Evolutionary conservation across 805 yeast genomes (phyloP), one percentile per base, ranked within the genome.

Genomic region (Ogataea philodendri): DNA sequence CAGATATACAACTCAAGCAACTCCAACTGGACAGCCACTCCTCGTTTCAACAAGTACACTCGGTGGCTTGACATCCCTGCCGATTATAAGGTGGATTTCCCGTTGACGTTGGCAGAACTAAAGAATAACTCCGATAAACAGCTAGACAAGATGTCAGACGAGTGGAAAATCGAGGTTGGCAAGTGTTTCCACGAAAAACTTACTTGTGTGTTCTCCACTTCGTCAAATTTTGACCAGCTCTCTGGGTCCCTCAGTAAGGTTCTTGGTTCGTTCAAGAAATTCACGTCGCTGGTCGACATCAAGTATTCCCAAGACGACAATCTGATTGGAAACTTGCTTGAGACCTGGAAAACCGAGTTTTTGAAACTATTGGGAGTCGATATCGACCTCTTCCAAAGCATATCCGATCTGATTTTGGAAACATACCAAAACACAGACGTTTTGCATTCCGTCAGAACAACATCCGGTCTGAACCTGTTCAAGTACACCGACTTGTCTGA

Each of bases 241-340:
- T 45, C 53, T 1, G 26, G 27, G 7, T 22, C 45, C 8, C 27
- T 60, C 9, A 42, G 44, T 15, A 42, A 42, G 15, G 37, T 52
- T 3, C 42, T 60, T 15, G 34, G 33, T 6, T 49, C 61, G 2
- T 60, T 57, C 41, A 59, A 59, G 28, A 49, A 48, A 14, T 60
- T 52, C 29, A 52, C 59, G 1, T 59, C 65, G 8, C 39, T 60
- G 35, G 51, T 49, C 6, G 48, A 39, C 14, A 29, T 57, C 15
- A 36, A 41, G 15, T 36, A 35, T 25, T 22, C 31, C 4, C 31
- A 38, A 15, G 35, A 30, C 5, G 30, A 28, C 7, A 21, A 32
- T 2, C 26, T 55, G 10, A 24, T 57, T 9, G 41, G 43, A 8
- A 30, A 31, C 5, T 20, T 58, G 3, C 18, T 55, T 1, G 7